A percentile compares a stretch with the other conserved stretches of the same genome.
phyloP scores from a whole-genome alignment of 495 filamentous ascomycete species.

The Beverwykella pulmonaria region DNA sequence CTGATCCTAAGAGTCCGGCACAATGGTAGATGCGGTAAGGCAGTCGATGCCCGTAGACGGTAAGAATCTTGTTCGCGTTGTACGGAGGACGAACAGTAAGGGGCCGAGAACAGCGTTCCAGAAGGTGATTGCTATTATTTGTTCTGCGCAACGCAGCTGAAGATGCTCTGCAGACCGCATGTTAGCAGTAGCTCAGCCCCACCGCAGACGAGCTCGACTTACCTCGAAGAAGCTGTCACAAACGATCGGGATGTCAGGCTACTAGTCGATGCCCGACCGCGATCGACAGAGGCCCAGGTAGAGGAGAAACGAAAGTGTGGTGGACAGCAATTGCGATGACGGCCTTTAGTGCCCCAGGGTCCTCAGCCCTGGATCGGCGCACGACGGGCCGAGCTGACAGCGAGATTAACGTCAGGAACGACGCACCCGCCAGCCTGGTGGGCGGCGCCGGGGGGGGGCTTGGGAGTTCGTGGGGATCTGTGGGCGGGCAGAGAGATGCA shows the following conservation, averaged over 20 bases:
- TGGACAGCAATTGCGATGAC: neutral
- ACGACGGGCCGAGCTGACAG: constrained; percentile 14
- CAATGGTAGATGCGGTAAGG: neutral
- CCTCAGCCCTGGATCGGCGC: neutral
- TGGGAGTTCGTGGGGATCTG: neutral
- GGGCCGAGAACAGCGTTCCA: neutral
- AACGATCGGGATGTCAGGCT: neutral
- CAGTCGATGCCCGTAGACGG: neutral
- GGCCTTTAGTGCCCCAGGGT: neutral
- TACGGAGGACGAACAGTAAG: neutral
- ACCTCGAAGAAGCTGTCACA: neutral
- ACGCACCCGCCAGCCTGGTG: constrained; percentile 11
- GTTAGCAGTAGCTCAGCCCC: constrained; percentile 16
- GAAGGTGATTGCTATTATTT: neutral
- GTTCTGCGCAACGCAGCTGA: constrained; percentile 9
- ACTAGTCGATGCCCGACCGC: constrained; percentile 5
- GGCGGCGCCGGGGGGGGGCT: constrained; percentile 1
- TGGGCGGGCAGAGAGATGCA: neutral
- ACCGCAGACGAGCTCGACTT: neutral
- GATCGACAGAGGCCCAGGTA: neutral
- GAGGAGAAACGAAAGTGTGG: neutral
- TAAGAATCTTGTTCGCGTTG: neutral
- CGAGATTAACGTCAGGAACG: neutral
- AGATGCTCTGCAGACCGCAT: constrained; percentile 5
- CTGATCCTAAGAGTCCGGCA: neutral